Evolutionary conservation across 495 filamentous ascomycete genomes (phyloP), one percentile per base, ranked within the genome.

Genomic region (Melanomma pulvis-pyrius): DNA sequence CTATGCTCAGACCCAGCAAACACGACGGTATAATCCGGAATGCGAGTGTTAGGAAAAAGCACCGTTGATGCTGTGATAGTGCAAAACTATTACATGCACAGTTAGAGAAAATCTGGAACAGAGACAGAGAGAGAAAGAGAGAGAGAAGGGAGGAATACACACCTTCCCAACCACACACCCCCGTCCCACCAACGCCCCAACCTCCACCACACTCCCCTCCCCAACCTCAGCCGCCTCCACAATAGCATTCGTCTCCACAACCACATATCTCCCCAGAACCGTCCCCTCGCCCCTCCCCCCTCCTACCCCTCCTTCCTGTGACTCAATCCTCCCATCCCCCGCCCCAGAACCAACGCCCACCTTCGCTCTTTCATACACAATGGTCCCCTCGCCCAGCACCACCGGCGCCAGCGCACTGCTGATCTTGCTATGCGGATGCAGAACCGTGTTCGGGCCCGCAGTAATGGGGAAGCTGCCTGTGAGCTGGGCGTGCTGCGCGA

Each of bases 391-490:
- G 0, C 90, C 90, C 50, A 97, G 84, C 9, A 80, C 84, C 32
- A 97, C 83, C 22, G 88, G 84, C 0, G 90, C 92, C 49, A 83
- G 79, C 41, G 82, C 79, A 1, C 89, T 86, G 70, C 88, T 86
- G 69, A 97, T 79, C 53, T 83, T 82, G 0, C 86, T 83, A 61
- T 91, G 89, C 1, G 92, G 92, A 77, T 97, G 92, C 60, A 97
- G 79, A n/a, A 96, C 84, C 17, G 84, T 87, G 73, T 90, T 85
- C 34, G 84, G 78, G 63, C 85, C 85, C 69, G 96, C 85, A 46
- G 81, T 84, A 61, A 97, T 89, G 17, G 82, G 82, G 76, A 92
- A 81, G 2, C 82, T 86, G 25, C 92, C 92, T 6, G 85, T 85
- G 61, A 96, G 80, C 9, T 86, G 71, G 7, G 88, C 89, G n/a